Conservation (phyloP, 805 yeast genomes). For the Kluyveromyces aestuarii region DNA sequence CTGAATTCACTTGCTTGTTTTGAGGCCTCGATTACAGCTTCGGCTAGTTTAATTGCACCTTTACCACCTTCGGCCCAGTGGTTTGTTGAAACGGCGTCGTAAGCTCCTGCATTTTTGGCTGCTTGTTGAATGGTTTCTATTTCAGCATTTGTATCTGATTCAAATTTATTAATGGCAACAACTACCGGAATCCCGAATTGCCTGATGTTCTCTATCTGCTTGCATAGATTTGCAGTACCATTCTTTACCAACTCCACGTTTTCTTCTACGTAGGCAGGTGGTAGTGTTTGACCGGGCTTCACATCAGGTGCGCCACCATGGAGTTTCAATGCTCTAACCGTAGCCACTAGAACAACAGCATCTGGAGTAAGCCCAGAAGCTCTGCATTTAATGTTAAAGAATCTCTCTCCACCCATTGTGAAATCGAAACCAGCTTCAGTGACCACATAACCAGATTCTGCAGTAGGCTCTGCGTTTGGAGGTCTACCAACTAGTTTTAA, state of each 20-base stretch:
- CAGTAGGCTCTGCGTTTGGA: slow-evolving; percentile 28
- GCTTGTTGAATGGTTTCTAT: slow-evolving; percentile 70
- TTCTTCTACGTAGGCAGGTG: slow-evolving; percentile 72
- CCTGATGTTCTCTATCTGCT: slow-evolving; percentile 81
- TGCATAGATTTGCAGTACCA: slow-evolving; percentile 83
- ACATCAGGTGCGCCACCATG: slow-evolving; percentile 98
- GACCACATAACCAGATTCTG: slow-evolving; percentile 73
- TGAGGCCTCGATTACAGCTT: slow-evolving; percentile 71
- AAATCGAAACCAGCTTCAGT: slow-evolving; percentile 99
- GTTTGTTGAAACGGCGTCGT: slow-evolving; percentile 79
- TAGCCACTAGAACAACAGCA: slow-evolving; percentile 88
- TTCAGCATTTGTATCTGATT: slow-evolving; percentile 74
- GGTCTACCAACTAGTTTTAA: slow-evolving; percentile 76
- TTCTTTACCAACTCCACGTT: slow-evolving; percentile 65
- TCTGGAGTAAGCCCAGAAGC: slow-evolving; percentile 83
- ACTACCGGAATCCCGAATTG: slow-evolving; percentile 86
- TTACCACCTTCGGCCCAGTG: slow-evolving; percentile 96
- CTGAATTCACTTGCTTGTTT: slow-evolving; percentile 40
- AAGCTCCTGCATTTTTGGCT: slow-evolving; percentile 86
- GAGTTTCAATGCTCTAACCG: slow-evolving; percentile 91
- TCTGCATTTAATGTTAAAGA: slow-evolving; percentile 91
- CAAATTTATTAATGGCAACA: slow-evolving; percentile 87
- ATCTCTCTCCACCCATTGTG: slow-evolving; percentile 99
- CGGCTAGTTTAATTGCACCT: slow-evolving; percentile 80
- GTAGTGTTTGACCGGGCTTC: slow-evolving; percentile 84